Base-by-base conservation (phyloP, 805 yeast genomes). In the Suhomyces sp. region DNA sequence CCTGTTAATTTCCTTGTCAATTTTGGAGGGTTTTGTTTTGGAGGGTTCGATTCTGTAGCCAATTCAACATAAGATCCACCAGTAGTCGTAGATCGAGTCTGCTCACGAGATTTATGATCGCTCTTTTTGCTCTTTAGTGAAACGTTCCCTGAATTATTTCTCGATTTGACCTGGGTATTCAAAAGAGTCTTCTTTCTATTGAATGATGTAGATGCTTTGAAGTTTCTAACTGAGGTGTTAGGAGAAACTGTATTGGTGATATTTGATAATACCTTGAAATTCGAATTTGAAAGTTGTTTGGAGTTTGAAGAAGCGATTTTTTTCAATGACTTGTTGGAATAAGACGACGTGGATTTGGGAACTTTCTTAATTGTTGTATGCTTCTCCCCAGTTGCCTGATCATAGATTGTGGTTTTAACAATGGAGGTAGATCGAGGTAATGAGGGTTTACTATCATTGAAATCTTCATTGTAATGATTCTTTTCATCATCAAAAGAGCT, bases 391-490 rank as follows among this genome's bases (percentile, higher is more conserved):
- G 58, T 54, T 11, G 26, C 31, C 13, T 53, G 27, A 41, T 61
- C 62, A 16, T 52, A 53, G 13, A 60, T 58, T 28, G 67, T 71
- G 23, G 70, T 74, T 50, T 63, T 65, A 30, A 58, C 63, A 36
- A 60, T 64, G 47, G 65, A 61, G 31, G 60, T 56, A 1, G 72
- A 65, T 41, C 68, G 58, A 28, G 71, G 70, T 38, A 71, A 43
- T 10, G 61, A 36, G 26, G 55, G 57, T 39, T 53, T 51, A 12
- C 49, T 38, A 21, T 36, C 50, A 33, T 47, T 51, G n/a, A 52
- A 51, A 23, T 47, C 54, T 22, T 54, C 61, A 16, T 55, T 56
- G 27, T 58, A 36, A n/a, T 33, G 35, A 17, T 23, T 31, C 28
- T 36, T 31, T 16, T 36, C 41, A 21, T 38, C 41, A 19, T 38